Evolutionary conservation across 495 filamentous ascomycete species (phyloP).

Genomic region (Coniosporium apollinis): DNA sequence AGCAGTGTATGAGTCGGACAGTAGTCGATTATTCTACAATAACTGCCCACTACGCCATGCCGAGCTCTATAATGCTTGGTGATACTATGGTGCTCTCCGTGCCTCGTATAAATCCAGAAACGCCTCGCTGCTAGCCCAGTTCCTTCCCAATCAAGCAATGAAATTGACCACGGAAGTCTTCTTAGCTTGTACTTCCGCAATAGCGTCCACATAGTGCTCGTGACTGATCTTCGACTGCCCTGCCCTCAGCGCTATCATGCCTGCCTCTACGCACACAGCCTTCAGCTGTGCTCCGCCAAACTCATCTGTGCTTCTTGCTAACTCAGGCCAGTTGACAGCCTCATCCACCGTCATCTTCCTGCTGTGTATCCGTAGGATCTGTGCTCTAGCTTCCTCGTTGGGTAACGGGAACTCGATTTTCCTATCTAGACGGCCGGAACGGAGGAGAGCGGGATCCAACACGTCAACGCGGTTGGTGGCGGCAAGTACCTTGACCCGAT

Average conservation of each 20-base stretch:
- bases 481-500: slow-evolving; percentile 95
- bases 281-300: slow-evolving; percentile 96
- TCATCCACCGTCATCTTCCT: slow-evolving; percentile 96
- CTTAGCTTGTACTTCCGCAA: slow-evolving; percentile 92
- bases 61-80: too few species aligned
- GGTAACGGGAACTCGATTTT: slow-evolving; percentile 99
- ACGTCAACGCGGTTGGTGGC: slow-evolving; percentile 98
- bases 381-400: slow-evolving; percentile 95
- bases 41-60: too few species aligned
- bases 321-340: slow-evolving; percentile 86
- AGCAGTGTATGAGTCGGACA: too few species aligned
- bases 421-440: slow-evolving; percentile 86
- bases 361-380: slow-evolving; percentile 94
- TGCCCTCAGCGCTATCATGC: slow-evolving; percentile 93
- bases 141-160: slow-evolving; percentile 36
- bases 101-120: too few species aligned
- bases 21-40: too few species aligned
- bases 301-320: slow-evolving; percentile 96
- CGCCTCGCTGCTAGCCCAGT: too few species aligned
- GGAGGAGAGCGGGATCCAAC: slow-evolving; percentile 82
- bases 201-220: slow-evolving; percentile 98
- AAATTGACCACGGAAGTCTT: slow-evolving; percentile 73
- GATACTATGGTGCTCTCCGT: too few species aligned
- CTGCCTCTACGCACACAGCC: slow-evolving; percentile 95
- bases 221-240: slow-evolving; percentile 89